Percentiles rank a stretch among this genome's conserved stretches.
phyloP scores from a whole-genome alignment of 140 eudicot species.

The Anethum foeniculum region DNA sequence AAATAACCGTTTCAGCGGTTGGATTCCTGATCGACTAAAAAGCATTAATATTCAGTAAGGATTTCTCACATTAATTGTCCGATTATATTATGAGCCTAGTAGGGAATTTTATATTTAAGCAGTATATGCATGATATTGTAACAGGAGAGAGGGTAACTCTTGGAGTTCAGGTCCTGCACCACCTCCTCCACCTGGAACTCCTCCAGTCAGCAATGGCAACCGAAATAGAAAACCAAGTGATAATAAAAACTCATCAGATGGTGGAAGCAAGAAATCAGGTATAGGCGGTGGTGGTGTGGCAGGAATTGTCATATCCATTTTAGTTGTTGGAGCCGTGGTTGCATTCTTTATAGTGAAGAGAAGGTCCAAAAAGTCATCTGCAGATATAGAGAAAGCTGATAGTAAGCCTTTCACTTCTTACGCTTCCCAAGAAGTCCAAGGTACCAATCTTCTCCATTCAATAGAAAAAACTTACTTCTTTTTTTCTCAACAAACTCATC shows the following conservation, averaged over 20 bases:
- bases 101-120: neutral
- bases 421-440: conserved; percentile 63
- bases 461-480: neutral
- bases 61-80: conserved; percentile 4
- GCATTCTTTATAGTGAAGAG: conserved; percentile 67
- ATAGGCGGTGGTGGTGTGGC: conserved; percentile 68
- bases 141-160: conserved; percentile 72
- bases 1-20: conserved; percentile 76
- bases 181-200: conserved; percentile 97
- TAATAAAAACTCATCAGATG: conserved; percentile 29
- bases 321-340: conserved; percentile 72
- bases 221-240: conserved; percentile 38
- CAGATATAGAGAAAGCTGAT: conserved; percentile 68
- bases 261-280: conserved; percentile 64
- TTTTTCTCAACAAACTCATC: neutral
- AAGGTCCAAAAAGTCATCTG: conserved; percentile 49
- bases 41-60: conserved; percentile 82
- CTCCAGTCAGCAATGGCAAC: conserved; percentile 42
- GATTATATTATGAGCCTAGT: neutral
- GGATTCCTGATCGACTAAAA: conserved; percentile 71
- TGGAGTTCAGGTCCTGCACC: conserved; percentile 89
- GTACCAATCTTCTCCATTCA: conserved; percentile 23
- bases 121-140: conserved; percentile 16
- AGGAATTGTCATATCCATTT: conserved; percentile 73
- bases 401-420: conserved; percentile 71